Evolutionary conservation across 2,329 filamentous ascomycete genomes (phyloP).

Genomic region (Calonectria montana): DNA sequence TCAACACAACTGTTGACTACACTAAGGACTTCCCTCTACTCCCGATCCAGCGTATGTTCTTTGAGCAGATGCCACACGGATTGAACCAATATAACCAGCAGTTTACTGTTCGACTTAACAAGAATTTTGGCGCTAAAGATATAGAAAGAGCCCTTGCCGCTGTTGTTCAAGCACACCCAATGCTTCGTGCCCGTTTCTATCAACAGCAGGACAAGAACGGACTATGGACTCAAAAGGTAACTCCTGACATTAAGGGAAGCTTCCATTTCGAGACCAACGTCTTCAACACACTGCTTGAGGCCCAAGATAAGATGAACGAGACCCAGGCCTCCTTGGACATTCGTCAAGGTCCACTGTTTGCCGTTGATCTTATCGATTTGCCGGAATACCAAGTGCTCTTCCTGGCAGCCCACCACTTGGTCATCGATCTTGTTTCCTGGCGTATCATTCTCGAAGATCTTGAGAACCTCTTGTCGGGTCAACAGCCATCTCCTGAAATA

Average conservation of each 20-base stretch:
- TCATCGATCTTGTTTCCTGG: conserved; percentile 30
- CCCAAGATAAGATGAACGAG: not conserved
- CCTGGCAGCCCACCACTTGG: conserved; percentile 24
- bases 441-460: conserved; percentile 15
- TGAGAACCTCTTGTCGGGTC: conserved; percentile 9
- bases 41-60: conserved; percentile 15
- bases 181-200: conserved; percentile 19
- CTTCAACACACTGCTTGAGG: not conserved
- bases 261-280: not conserved
- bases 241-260: not conserved
- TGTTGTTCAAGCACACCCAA: conserved; percentile 10
- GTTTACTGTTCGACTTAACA: conserved; percentile 10
- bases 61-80: conserved; percentile 1
- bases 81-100: conserved; percentile 15
- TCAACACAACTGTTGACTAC: not conserved
- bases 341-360: conserved; percentile 12
- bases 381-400: not conserved
- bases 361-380: not conserved
- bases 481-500: not conserved
- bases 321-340: conserved; percentile 17
- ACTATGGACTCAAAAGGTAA: not conserved
- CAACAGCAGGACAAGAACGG: not conserved
- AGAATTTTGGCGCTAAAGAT: not conserved
- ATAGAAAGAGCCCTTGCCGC: not conserved
- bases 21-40: conserved; percentile 9